phyloP scores from a whole-genome alignment of 208 protist species.

The Wallacemonas collosoma region DNA sequence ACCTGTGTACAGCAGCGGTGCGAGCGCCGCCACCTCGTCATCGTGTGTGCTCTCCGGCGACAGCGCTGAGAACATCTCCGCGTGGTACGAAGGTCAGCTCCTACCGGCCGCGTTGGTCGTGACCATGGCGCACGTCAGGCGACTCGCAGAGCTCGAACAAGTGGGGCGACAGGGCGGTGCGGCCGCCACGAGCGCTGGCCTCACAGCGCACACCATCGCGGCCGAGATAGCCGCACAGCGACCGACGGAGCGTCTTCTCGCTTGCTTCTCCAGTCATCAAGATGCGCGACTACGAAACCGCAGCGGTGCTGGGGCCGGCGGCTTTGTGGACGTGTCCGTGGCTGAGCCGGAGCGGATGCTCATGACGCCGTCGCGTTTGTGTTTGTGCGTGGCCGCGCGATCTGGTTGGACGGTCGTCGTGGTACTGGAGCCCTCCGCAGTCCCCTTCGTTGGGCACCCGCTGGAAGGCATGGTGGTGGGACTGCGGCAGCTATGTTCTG shows the following conservation, averaged over 20 bases:
- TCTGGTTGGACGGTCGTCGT: conserved; percentile 59
- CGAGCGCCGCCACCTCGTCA: background rate
- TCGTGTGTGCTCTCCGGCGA: background rate
- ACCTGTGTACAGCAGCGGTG: conserved; percentile 25
- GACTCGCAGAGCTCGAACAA: background rate
- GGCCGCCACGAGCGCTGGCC: background rate
- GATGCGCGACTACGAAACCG: conserved; percentile 11
- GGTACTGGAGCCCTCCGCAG: conserved; percentile 37
- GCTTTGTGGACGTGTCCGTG: background rate
- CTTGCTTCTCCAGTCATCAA: conserved; percentile 5
- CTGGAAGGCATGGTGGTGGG: conserved; percentile 49
- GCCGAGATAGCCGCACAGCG: background rate
- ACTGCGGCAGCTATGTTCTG: conserved; percentile 42
- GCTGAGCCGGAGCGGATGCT: conserved; percentile 1
- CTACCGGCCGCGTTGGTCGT: conserved; percentile 48
- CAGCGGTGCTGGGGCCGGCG: background rate
- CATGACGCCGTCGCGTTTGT: conserved; percentile 20
- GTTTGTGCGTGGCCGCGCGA: conserved; percentile 29
- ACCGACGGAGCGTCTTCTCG: conserved; percentile 13
- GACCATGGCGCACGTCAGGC: conserved; percentile 26
- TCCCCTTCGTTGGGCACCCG: conserved; percentile 54
- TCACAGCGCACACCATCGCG: background rate
- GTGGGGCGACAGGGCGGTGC: no score
- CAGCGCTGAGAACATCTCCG: background rate
- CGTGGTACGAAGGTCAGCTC: conserved; percentile 28